Percentiles rank a stretch among this genome's conserved stretches.
These are phyloP conservation scores for Aspergillus caelatus DNA, from an alignment of 2,329 filamentous ascomycete species.

Conservation along the genomic window DNA sequence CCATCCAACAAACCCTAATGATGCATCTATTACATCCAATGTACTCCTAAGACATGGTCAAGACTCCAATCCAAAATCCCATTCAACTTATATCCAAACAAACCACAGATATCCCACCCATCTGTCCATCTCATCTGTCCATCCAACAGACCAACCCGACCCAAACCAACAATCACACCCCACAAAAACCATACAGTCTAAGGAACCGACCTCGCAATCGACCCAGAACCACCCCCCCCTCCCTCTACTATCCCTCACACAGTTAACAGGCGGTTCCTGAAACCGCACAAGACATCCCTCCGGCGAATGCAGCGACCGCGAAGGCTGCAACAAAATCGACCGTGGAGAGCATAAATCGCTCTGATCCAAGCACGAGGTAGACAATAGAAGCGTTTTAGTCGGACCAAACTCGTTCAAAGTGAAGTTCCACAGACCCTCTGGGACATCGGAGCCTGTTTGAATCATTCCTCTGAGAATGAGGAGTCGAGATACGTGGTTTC, in stretches of 20 bases:
- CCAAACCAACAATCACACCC: no score
- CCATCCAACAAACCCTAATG: no score
- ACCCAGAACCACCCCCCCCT: no score
- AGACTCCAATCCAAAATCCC: no score
- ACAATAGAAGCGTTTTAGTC: background rate
- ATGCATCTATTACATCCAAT: no score
- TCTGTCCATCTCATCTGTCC: background rate
- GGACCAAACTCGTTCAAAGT: slow-evolving; percentile 14
- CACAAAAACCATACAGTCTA: background rate
- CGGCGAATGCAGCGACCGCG: background rate
- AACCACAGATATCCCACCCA: no score
- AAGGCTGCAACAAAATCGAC: slow-evolving; percentile 8
- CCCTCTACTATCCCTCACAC: no score
- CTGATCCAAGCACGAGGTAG: background rate
- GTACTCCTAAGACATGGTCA: no score
- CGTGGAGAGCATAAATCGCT: background rate
- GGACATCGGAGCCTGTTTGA: background rate
- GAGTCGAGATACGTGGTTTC: slow-evolving; percentile 13
- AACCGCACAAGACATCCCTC: background rate
- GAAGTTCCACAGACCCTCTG: slow-evolving; percentile 14
- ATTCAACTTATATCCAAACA: no score
- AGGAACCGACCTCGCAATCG: background rate
- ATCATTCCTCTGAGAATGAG: slow-evolving; percentile 12
- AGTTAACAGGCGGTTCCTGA: background rate
- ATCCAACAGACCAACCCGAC: background rate